phyloP scores from a whole-genome alignment of 2,329 filamentous ascomycete genomes.

The Stromatinia cepivora region DNA sequence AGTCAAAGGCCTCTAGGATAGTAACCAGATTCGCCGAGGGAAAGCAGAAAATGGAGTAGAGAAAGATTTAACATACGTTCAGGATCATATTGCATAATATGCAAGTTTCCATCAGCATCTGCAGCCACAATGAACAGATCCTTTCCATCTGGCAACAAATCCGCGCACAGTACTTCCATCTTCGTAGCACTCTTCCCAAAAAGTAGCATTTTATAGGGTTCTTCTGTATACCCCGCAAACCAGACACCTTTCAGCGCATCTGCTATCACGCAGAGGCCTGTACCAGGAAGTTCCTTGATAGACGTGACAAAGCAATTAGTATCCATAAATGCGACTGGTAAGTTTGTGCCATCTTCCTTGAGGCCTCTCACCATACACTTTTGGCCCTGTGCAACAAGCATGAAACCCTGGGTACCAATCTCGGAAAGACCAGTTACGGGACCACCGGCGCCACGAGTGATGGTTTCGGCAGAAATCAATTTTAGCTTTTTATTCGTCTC shows the following conservation, averaged over 20 bases:
- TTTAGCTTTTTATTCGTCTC: constrained; percentile 87
- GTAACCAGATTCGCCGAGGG: not conserved
- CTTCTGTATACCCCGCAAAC: constrained; percentile 95
- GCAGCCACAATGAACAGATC: constrained; percentile 80
- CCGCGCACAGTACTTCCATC: constrained; percentile 76
- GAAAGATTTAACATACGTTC: constrained; percentile 64
- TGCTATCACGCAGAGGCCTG: constrained; percentile 82
- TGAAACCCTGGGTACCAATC: constrained; percentile 82
- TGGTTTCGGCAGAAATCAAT: constrained; percentile 83
- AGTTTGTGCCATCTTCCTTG: constrained; percentile 88
- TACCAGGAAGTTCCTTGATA: constrained; percentile 79
- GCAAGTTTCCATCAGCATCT: constrained; percentile 82
- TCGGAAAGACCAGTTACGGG: constrained; percentile 84
- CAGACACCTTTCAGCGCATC: constrained; percentile 93
- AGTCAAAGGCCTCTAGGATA: not conserved
- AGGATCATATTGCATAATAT: constrained; percentile 90
- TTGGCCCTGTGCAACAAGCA: constrained; percentile 89
- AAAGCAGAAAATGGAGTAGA: constrained; percentile 18
- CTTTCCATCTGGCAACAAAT: constrained; percentile 84
- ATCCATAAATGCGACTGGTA: constrained; percentile 96
- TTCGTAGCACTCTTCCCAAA: constrained; percentile 83
- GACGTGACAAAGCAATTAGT: constrained; percentile 91
- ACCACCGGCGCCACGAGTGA: constrained; percentile 86
- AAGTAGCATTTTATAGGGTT: constrained; percentile 92
- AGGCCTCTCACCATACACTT: constrained; percentile 96